Evolutionary conservation across 2,329 filamentous ascomycete genomes (phyloP).

Genomic region (Gaeumannomyces sp.): DNA sequence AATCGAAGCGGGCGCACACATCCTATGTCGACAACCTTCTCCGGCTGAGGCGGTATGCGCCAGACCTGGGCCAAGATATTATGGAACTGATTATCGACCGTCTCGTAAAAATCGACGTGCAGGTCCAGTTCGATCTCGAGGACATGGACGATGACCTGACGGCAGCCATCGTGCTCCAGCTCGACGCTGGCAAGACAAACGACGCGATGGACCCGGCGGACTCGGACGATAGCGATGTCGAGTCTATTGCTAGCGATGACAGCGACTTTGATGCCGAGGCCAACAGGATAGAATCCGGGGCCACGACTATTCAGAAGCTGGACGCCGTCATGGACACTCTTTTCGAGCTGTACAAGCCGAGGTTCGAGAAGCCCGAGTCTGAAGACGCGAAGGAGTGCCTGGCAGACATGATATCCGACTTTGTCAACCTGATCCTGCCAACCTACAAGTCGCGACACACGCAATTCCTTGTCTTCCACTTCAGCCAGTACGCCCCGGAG

Average conservation of each 20-base stretch:
- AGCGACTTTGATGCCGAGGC: conserved; percentile 58
- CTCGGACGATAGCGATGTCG: conserved; percentile 56
- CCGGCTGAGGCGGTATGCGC: conserved; percentile 68
- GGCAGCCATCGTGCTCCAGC: conserved; percentile 59
- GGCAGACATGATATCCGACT: conserved; percentile 76
- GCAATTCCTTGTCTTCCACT: conserved; percentile 94
- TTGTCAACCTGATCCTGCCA: conserved; percentile 79
- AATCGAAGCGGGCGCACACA: conserved; percentile 72
- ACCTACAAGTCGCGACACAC: conserved; percentile 89
- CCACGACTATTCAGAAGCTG: conserved; percentile 82
- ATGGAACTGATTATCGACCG: conserved; percentile 78
- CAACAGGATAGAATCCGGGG: conserved; percentile 63
- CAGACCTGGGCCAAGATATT: conserved; percentile 72
- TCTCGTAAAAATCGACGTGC: conserved; percentile 88
- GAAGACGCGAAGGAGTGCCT: conserved; percentile 67
- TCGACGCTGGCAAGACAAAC: conserved; percentile 29
- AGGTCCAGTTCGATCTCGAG: conserved; percentile 89
- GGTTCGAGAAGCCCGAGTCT: conserved; percentile 63
- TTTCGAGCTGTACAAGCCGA: conserved; percentile 73
- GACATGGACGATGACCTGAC: conserved; percentile 86
- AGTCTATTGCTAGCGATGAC: conserved; percentile 66
- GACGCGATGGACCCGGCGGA: conserved; percentile 42
- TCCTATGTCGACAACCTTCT: conserved; percentile 86
- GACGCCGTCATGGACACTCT: conserved; percentile 84
- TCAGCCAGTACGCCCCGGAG: conserved; percentile 72